Base-by-base conservation (phyloP, 164 flowering plant genomes). In the Vitis riparia region DNA sequence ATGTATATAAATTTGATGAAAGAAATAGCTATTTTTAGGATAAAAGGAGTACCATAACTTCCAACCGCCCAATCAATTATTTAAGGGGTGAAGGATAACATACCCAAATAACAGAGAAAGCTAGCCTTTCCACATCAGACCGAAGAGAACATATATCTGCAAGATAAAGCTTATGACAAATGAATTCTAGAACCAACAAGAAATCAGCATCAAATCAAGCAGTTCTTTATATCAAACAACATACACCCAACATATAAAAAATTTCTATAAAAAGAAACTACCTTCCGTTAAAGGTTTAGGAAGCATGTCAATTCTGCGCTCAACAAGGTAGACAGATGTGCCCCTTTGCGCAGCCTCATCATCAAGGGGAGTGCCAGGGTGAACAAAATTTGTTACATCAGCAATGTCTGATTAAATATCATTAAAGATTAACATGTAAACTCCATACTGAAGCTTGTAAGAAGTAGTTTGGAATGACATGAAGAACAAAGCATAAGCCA, bases 241-340 rank as follows among this genome's bases (percentile, higher is more conserved):
- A 9, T 29, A 62, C 49, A 1, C 11, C n/a, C 48, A 29, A 61
- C 29, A 50, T 8, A 74, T 11, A 7, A 17, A 3, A 11, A n/a
- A 60, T 23, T 13, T 17, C 8, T 5, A 47, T 5, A 53, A 66
- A 75, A 62, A 68, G 65, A 67, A 15, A 10, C 14, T 52, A 88
- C 98, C 99, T 91, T 96, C 98, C 48, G 99, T 96, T 47, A 96
- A 75, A 77, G 98, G 99, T 78, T 96, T 96, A 19, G 99, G 99
- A 71, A 96, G 97, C 99, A 96, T 96, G 84, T 96, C 99, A 73
- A 96, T 96, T 17, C 99, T 84, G 49, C 97, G 91, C 72, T 93
- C 99, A 78, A 96, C 99, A 76, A 96, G 99, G 83, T 96, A 96
- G n/a, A 89, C 94, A 59, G 99, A 96, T 63, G 98, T 96, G 63